Evolutionary conservation across 169 alveolate species (phyloP).

Genomic region (Ichthyophthirius multifiliis): DNA sequence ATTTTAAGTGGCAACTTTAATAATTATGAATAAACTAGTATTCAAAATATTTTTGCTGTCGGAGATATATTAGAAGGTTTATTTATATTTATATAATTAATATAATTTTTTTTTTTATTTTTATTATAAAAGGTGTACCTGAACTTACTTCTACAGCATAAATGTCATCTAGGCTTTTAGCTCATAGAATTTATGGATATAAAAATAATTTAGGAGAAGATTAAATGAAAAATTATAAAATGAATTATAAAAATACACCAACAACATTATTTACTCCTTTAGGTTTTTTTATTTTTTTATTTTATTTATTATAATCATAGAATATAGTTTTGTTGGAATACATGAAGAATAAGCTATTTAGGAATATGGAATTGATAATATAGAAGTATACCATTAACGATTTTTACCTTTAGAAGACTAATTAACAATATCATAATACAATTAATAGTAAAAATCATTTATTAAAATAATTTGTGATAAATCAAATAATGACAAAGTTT

Average conservation of each 20-base stretch:
- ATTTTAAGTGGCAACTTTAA: not conserved
- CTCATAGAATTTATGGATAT: conserved; percentile 80
- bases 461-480: conserved; percentile 45
- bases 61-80: conserved; percentile 54
- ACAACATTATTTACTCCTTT: conserved; percentile 92
- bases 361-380: conserved; percentile 49
- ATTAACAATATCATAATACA: not conserved
- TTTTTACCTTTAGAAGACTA: conserved; percentile 63
- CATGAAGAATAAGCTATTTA: conserved; percentile 11
- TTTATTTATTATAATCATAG: no score
- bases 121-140: conserved; percentile 44
- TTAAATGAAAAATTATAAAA: conserved; percentile 50
- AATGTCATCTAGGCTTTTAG: conserved; percentile 91
- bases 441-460: not conserved
- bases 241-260: conserved; percentile 84
- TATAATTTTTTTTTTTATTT: not conserved
- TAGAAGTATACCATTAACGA: conserved; percentile 71
- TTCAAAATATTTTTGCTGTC: conserved; percentile 59
- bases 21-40: not conserved
- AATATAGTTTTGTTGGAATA: conserved; percentile 73
- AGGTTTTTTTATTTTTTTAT: no score
- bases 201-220: conserved; percentile 1
- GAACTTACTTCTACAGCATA: conserved; percentile 93
- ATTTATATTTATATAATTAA: not conserved
- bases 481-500: conserved; percentile 52